phyloP scores from a whole-genome alignment of 257 asterid genomes.

The Solanum chiquidenum region DNA sequence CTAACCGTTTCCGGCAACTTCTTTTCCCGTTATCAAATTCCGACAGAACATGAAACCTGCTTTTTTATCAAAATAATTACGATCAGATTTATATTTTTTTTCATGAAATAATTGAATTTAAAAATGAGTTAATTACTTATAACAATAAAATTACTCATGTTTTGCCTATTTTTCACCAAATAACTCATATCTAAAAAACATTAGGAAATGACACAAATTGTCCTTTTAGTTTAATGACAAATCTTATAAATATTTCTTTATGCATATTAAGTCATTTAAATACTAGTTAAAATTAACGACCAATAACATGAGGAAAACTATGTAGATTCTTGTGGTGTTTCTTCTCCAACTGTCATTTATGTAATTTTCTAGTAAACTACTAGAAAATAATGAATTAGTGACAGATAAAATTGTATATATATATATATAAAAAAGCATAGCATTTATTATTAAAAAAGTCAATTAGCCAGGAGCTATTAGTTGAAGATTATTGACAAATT shows the following conservation, averaged over 20 bases:
- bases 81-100: background rate
- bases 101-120: background rate
- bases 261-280: background rate
- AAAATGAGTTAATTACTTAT: background rate
- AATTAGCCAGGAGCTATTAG: background rate
- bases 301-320: background rate
- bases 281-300: background rate
- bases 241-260: background rate
- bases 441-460: background rate
- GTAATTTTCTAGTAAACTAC: background rate
- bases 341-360: background rate
- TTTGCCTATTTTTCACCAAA: background rate
- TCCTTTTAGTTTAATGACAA: background rate
- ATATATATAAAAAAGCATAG: no score
- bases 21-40: conserved; percentile 94
- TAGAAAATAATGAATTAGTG: background rate
- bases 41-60: conserved; percentile 78
- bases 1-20: conserved; percentile 91
- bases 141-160: background rate
- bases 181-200: background rate
- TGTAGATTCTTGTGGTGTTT: background rate
- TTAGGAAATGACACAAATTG: background rate
- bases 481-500: background rate
- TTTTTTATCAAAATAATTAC: background rate
- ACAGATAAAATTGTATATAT: no score